Evolutionary conservation across 306 rosid genomes (phyloP).

Genomic region (Cajanus cajan): DNA sequence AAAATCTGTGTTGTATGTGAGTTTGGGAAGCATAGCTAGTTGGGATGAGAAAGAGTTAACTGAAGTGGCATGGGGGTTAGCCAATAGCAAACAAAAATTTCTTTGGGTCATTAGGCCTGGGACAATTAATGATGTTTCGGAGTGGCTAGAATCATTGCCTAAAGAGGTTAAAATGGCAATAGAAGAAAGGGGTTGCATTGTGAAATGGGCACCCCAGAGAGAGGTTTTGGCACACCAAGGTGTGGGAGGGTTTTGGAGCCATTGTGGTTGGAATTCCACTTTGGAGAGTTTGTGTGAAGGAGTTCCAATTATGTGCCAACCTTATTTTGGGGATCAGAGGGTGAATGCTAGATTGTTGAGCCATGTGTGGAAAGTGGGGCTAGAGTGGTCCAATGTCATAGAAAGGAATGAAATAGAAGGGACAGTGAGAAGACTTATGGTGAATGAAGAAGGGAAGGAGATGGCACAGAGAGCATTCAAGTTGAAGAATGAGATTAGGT

Average conservation of each 20-base stretch:
- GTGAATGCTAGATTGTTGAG: constrained; percentile 38
- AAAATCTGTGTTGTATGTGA: constrained; percentile 42
- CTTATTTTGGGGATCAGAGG: constrained; percentile 49
- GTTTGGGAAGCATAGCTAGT: constrained; percentile 58
- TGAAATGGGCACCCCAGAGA: constrained; percentile 48
- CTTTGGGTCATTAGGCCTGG: constrained; percentile 44
- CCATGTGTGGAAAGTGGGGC: constrained; percentile 44
- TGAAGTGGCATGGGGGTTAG: constrained; percentile 56
- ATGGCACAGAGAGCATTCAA: constrained; percentile 30
- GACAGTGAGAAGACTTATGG: constrained; percentile 37
- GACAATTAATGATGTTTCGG: neutral
- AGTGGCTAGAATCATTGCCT: constrained; percentile 19
- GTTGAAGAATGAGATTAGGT: constrained; percentile 28
- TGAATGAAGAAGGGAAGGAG: constrained; percentile 24
- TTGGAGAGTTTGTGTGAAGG: constrained; percentile 48
- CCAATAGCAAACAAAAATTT: constrained; percentile 44
- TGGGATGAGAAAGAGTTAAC: constrained; percentile 40
- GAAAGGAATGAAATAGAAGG: constrained; percentile 28
- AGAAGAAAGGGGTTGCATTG: constrained; percentile 37
- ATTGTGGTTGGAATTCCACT: constrained; percentile 53
- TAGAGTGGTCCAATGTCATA: constrained; percentile 31
- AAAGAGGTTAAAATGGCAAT: constrained; percentile 11
- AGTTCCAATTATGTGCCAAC: constrained; percentile 44
- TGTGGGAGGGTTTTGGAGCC: constrained; percentile 54
- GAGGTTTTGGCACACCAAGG: constrained; percentile 44